Evolutionary conservation across 1,284 basidiomycete genomes (phyloP).

Genomic region (Vanrija pseudolonga): DNA sequence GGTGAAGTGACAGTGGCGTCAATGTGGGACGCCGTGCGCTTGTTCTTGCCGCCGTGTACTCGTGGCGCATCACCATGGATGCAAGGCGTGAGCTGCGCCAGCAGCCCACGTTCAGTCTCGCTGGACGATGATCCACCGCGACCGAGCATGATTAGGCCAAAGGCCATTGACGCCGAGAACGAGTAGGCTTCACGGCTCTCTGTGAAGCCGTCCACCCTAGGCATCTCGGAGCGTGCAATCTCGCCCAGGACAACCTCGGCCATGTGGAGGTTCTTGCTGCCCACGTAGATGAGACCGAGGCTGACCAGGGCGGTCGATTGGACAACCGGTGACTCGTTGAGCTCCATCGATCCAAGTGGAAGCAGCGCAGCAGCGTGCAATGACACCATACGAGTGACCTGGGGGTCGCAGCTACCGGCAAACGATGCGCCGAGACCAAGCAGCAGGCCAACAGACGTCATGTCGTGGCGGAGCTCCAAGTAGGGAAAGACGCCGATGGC

Average conservation of each 20-base stretch:
- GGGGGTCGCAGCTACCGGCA: slow-evolving; percentile 78
- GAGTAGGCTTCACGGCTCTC: slow-evolving; percentile 90
- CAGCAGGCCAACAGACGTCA: slow-evolving; percentile 87
- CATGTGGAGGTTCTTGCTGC: slow-evolving; percentile 80
- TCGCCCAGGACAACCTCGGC: slow-evolving; percentile 86
- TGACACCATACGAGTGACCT: slow-evolving; percentile 84
- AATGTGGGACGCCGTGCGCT: slow-evolving; percentile 38
- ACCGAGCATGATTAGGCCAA: slow-evolving; percentile 94
- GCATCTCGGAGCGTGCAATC: slow-evolving; percentile 71
- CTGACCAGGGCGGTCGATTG: slow-evolving; percentile 86
- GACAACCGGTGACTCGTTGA: slow-evolving; percentile 83
- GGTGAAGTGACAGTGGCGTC: slow-evolving; percentile 85
- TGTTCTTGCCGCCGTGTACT: slow-evolving; percentile 9
- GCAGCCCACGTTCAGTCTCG: slow-evolving; percentile 63
- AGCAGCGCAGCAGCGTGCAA: slow-evolving; percentile 90
- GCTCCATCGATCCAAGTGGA: slow-evolving; percentile 77
- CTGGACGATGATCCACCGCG: slow-evolving; percentile 60
- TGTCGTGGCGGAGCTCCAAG: slow-evolving; percentile 89
- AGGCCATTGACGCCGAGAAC: slow-evolving; percentile 79
- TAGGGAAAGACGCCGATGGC: slow-evolving; percentile 81
- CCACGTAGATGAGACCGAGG: slow-evolving; percentile 85
- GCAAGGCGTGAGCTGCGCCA: slow-evolving; percentile 64
- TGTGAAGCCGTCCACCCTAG: slow-evolving; percentile 72
- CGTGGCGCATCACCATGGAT: slow-evolving; percentile 62
- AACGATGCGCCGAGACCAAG: slow-evolving; percentile 89